These are phyloP conservation scores for Mercurialis annua DNA, from an alignment of 345 rosid genomes.

Conservation along the genomic window DNA sequence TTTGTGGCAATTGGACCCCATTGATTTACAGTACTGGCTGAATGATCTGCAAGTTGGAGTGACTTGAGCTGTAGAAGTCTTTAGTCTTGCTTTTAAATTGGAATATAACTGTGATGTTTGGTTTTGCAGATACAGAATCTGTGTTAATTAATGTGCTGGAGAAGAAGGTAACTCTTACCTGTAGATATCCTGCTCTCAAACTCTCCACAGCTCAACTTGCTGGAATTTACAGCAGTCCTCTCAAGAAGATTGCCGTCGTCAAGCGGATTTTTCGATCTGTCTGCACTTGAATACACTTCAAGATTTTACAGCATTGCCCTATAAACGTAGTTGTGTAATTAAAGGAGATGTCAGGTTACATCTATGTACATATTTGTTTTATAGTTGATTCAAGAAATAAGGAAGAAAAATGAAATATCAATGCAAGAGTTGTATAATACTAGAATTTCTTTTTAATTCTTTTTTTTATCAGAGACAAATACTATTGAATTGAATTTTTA, in stretches of 20 bases:
- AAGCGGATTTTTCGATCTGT: conserved; percentile 45
- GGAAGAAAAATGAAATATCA: neutral
- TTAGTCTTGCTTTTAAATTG: neutral
- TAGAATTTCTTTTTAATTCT: no score
- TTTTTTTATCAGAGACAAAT: no score
- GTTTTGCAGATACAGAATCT: conserved; percentile 63
- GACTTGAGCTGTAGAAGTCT: neutral
- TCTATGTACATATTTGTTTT: conserved; percentile 8
- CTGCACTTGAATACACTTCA: conserved; percentile 18
- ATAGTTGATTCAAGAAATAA: neutral
- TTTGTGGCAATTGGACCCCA: conserved; percentile 9
- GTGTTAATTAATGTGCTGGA: conserved; percentile 60
- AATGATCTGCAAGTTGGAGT: neutral
- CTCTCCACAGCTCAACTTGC: conserved; percentile 33
- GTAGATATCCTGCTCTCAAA: conserved; percentile 47
- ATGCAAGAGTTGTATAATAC: neutral
- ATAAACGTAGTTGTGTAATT: neutral
- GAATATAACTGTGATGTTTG: neutral
- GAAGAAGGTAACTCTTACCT: conserved; percentile 69
- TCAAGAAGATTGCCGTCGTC: conserved; percentile 49
- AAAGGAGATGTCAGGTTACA: neutral
- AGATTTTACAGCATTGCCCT: neutral
- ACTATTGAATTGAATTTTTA: no score
- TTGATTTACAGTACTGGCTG: neutral
- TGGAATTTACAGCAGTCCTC: conserved; percentile 31